These are phyloP conservation scores for Dimocarpus longan DNA, from an alignment of 345 rosid genomes.

Conservation along the genomic window DNA sequence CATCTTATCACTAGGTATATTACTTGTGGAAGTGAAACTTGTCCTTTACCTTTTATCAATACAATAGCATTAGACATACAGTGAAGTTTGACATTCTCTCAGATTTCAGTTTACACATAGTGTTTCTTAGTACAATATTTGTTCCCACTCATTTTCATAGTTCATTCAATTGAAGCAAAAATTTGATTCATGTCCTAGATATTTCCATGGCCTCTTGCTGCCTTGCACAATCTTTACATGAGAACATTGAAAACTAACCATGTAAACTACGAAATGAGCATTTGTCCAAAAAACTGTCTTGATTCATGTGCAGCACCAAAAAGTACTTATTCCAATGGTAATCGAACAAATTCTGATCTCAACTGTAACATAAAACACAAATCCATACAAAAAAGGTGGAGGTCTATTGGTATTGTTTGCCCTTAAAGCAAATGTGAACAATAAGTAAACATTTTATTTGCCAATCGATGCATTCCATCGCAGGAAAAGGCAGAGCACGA, in stretches of 20 bases:
- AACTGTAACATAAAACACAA: background rate
- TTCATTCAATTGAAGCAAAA: too few relatives aligned
- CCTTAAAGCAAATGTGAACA: conserved; percentile 13
- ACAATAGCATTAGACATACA: too few relatives aligned
- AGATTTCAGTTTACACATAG: too few relatives aligned
- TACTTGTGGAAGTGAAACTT: too few relatives aligned
- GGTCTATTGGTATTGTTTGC: background rate
- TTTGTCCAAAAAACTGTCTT: background rate
- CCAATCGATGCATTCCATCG: conserved; percentile 24
- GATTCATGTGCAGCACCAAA: background rate
- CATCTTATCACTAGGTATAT: too few relatives aligned
- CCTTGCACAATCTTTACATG: background rate
- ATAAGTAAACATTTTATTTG: conserved; percentile 32
- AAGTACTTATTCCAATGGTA: conserved; percentile 11
- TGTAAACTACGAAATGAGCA: background rate
- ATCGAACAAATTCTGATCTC: conserved; percentile 7
- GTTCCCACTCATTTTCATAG: too few relatives aligned
- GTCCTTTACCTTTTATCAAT: too few relatives aligned
- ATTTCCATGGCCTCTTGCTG: background rate
- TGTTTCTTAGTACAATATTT: too few relatives aligned
- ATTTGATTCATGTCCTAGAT: background rate
- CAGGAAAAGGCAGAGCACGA: conserved; percentile 14
- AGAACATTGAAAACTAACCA: background rate
- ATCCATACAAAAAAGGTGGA: conserved; percentile 5
- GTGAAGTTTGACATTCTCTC: too few relatives aligned